These are phyloP conservation scores for Colletotrichum sp. DNA, from an alignment of 2,329 filamentous ascomycete species.

Conservation along the genomic window DNA sequence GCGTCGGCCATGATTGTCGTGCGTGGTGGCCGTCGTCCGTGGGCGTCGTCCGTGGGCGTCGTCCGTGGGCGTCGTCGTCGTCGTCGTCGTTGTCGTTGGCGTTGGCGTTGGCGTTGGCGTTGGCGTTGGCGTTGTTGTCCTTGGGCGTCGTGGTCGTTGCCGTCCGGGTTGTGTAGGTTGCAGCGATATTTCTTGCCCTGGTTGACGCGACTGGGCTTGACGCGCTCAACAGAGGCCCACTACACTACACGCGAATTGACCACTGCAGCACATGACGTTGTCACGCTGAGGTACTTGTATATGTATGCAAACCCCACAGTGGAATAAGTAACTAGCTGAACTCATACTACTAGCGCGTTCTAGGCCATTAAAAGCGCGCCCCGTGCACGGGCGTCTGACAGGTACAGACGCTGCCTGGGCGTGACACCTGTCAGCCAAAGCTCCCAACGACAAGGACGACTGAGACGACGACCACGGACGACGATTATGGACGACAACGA, in stretches of 20 bases:
- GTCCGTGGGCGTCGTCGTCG: background rate
- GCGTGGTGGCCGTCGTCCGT: background rate
- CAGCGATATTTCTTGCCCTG: background rate
- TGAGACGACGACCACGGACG: background rate
- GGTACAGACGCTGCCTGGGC: background rate
- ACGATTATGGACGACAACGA: background rate
- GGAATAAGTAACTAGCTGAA: background rate
- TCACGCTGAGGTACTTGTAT: background rate
- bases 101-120: background rate
- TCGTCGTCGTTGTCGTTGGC: background rate
- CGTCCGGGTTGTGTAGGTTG: background rate
- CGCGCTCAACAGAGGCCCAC: background rate
- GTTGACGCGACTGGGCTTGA: background rate
- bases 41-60: background rate
- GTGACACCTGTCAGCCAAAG: background rate
- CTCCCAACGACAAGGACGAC: background rate
- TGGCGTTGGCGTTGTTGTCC: background rate
- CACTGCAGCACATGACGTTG: background rate
- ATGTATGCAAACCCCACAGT: background rate
- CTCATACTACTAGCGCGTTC: background rate
- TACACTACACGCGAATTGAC: background rate
- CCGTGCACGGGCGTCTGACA: background rate
- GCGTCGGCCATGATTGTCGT: conserved; percentile 24
- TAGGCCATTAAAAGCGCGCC: background rate
- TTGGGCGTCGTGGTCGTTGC: background rate